These are phyloP conservation scores for Chaetomiaceae sp. DNA, from an alignment of 2,329 filamentous ascomycete species.

Conservation along the genomic window DNA sequence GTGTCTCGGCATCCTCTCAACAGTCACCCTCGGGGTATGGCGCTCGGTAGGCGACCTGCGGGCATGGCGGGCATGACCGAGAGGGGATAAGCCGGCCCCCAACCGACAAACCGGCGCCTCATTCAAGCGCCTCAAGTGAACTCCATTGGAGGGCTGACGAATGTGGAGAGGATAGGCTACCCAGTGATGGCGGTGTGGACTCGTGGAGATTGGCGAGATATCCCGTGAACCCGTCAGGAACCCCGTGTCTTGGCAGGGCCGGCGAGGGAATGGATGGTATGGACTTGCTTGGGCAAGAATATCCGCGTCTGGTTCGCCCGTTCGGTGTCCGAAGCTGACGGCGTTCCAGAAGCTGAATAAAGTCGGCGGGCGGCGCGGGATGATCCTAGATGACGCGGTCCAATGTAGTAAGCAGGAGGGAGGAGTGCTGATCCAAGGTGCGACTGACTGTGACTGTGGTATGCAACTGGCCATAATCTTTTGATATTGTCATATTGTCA, in stretches of 20 bases:
- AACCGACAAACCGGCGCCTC: not conserved
- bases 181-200: conserved; percentile 1
- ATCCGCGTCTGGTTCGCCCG: not conserved
- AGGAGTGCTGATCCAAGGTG: too few species aligned
- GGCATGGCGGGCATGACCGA: not conserved
- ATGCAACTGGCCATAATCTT: too few species aligned
- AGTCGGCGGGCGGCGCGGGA: not conserved
- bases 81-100: not conserved
- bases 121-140: not conserved
- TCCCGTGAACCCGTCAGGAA: not conserved
- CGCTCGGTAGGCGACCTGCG: not conserved
- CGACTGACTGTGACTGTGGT: too few species aligned
- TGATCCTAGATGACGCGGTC: too few species aligned
- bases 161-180: not conserved
- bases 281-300: not conserved
- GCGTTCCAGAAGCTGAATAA: not conserved
- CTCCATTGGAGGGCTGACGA: not conserved
- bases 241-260: not conserved
- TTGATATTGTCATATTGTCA: too few species aligned
- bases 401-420: too few species aligned
- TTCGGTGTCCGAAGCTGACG: not conserved
- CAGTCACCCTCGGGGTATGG: not conserved
- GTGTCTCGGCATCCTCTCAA: not conserved
- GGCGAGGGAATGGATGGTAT: not conserved
- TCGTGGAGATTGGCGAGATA: not conserved